phyloP scores from a whole-genome alignment of 2,329 filamentous ascomycete genomes.

The Pseudocercospora crystallina region DNA sequence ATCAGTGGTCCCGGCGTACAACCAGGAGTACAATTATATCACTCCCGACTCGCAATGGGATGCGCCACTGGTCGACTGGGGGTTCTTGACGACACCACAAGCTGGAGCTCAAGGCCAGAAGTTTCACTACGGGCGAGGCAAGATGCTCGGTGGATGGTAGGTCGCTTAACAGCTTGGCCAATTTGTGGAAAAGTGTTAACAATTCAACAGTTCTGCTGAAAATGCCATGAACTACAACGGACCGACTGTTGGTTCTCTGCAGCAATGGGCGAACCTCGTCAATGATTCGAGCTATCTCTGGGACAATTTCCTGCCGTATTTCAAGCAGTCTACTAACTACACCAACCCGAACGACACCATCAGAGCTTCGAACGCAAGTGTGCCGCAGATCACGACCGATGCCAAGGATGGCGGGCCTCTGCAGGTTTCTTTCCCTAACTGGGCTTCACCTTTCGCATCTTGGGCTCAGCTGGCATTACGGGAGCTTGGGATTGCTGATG shows the following conservation, averaged over 20 bases:
- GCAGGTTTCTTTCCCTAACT: background rate
- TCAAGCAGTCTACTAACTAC: constrained; percentile 8
- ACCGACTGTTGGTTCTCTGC: constrained; percentile 33
- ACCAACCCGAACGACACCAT: background rate
- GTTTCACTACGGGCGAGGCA: constrained; percentile 27
- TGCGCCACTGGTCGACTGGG: constrained; percentile 22
- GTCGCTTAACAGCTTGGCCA: background rate
- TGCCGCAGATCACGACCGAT: background rate
- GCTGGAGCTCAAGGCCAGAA: background rate
- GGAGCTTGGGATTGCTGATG: background rate
- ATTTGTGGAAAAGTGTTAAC: background rate
- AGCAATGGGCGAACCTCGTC: constrained; percentile 38
- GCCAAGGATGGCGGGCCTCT: background rate
- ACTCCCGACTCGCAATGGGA: constrained; percentile 6
- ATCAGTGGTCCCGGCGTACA: constrained; percentile 24
- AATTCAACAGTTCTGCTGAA: constrained; percentile 20
- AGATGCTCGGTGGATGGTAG: constrained; percentile 26
- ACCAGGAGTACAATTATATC: constrained; percentile 3
- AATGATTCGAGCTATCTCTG: constrained; percentile 35
- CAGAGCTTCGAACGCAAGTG: constrained; percentile 6
- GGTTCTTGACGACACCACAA: constrained; percentile 10
- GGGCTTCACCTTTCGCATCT: background rate
- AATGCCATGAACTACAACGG: constrained; percentile 31
- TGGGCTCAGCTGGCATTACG: background rate
- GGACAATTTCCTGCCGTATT: constrained; percentile 27